A percentile compares a stretch with the other conserved stretches of the same genome.
These are phyloP conservation scores for Blastobotrys arbuscula DNA, from an alignment of 1,139 yeast species.

Conservation along the genomic window DNA sequence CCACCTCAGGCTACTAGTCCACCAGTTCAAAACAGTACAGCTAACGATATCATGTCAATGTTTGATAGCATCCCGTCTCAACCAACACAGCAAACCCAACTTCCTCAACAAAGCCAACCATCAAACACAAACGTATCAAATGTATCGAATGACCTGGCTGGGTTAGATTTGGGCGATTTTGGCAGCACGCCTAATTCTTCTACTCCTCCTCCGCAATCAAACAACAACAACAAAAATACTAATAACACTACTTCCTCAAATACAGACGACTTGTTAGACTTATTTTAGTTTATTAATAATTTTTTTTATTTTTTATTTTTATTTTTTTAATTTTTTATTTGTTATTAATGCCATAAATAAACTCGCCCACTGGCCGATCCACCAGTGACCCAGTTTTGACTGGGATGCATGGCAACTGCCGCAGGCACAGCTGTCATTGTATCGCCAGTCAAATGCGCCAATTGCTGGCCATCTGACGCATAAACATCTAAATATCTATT, in stretches of 20 bases:
- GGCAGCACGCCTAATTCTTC: slow-evolving; percentile 2
- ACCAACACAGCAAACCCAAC: not conserved
- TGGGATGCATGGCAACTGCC: slow-evolving; percentile 73
- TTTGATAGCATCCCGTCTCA: slow-evolving; percentile 22
- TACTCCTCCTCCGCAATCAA: slow-evolving; percentile 11
- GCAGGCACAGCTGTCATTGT: slow-evolving; percentile 88
- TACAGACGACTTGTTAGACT: slow-evolving; percentile 52
- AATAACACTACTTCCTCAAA: slow-evolving; percentile 19
- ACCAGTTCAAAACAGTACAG: slow-evolving; percentile 18
- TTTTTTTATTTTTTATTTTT: not conserved
- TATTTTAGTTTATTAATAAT: slow-evolving; percentile 45
- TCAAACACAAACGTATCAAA: slow-evolving; percentile 16
- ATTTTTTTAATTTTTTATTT: not conserved
- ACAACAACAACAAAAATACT: slow-evolving; percentile 18
- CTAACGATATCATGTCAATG: slow-evolving; percentile 31
- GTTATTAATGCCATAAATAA: slow-evolving; percentile 41
- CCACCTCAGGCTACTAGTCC: slow-evolving; percentile 26
- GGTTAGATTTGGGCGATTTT: slow-evolving; percentile 16
- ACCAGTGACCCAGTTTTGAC: slow-evolving; percentile 84
- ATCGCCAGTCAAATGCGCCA: slow-evolving; percentile 64
- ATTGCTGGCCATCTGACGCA: slow-evolving; percentile 64
- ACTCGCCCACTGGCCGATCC: slow-evolving; percentile 95
- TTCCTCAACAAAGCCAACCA: not conserved
- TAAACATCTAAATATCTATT: slow-evolving; percentile 78
- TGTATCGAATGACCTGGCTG: slow-evolving; percentile 17